These are phyloP conservation scores for Neonectria faginata DNA, from an alignment of 2,329 filamentous ascomycete genomes.

Conservation along the genomic window DNA sequence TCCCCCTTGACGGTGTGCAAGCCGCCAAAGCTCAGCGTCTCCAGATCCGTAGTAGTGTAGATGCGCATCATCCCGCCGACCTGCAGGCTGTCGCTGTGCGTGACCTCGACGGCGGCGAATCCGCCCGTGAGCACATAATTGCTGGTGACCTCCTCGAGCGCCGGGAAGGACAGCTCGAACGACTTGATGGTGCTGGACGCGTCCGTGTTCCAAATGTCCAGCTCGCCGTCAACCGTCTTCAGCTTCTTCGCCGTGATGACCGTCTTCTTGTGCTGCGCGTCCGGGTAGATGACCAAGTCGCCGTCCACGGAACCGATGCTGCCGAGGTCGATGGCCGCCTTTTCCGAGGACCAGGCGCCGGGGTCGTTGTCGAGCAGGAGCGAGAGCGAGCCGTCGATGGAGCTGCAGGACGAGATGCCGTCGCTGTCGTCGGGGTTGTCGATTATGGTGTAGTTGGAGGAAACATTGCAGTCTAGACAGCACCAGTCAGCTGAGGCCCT, in stretches of 20 bases:
- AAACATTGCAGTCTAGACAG: constrained; percentile 41
- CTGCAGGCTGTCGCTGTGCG: constrained; percentile 34
- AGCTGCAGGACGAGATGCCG: constrained; percentile 40
- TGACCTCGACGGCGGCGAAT: constrained; percentile 36
- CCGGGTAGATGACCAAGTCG: constrained; percentile 44
- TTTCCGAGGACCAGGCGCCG: constrained; percentile 39
- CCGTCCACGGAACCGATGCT: constrained; percentile 38
- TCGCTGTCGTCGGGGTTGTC: constrained; percentile 36
- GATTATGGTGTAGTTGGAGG: constrained; percentile 46
- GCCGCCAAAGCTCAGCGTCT: constrained; percentile 38
- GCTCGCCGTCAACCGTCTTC: constrained; percentile 36
- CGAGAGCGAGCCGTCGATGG: constrained; percentile 45
- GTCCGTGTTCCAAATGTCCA: constrained; percentile 43
- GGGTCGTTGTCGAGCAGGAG: constrained; percentile 42
- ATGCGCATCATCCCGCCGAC: constrained; percentile 42
- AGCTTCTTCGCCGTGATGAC: constrained; percentile 37
- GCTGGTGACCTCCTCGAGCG: constrained; percentile 36
- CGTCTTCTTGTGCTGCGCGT: constrained; percentile 41
- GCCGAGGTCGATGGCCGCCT: constrained; percentile 44
- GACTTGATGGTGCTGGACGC: constrained; percentile 33
- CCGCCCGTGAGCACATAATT: constrained; percentile 43
- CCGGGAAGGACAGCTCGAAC: constrained; percentile 37
- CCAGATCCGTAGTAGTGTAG: constrained; percentile 35
- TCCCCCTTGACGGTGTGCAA: constrained; percentile 41
- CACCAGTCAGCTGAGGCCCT: background rate